A percentile compares a stretch with the other conserved stretches of the same genome.
phyloP scores from a whole-genome alignment of 2,329 filamentous ascomycete species.

The Aspergillus carbonarius region DNA sequence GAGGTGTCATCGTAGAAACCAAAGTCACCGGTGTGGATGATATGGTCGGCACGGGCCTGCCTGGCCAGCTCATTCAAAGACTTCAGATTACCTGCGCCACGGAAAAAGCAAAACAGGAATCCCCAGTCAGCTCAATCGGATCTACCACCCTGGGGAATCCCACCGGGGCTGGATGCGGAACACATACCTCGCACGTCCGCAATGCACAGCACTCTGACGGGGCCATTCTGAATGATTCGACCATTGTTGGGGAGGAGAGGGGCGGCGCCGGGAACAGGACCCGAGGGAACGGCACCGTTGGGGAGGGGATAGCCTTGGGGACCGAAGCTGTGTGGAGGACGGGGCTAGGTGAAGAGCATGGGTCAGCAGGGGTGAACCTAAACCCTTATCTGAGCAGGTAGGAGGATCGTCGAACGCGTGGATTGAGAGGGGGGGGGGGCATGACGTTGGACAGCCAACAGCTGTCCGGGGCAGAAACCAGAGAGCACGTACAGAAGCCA shows the following conservation, averaged over 20 bases:
- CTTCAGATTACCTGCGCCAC: conserved; percentile 75
- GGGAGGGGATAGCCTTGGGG: conserved; percentile 46
- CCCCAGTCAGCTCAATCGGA: conserved; percentile 21
- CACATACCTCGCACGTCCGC: conserved; percentile 51
- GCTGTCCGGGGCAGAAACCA: conserved; percentile 15
- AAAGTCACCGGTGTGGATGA: conserved; percentile 98
- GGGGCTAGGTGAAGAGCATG: conserved; percentile 34
- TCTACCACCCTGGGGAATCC: not conserved
- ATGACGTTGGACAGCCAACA: conserved; percentile 24
- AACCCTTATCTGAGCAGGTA: conserved; percentile 7
- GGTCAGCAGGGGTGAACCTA: conserved; percentile 21
- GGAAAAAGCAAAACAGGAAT: conserved; percentile 16
- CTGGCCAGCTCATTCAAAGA: conserved; percentile 96
- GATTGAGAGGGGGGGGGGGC: conserved; percentile 6
- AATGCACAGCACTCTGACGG: conserved; percentile 50
- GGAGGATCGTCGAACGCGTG: conserved; percentile 11
- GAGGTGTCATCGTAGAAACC: conserved; percentile 98
- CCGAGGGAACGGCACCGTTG: conserved; percentile 43
- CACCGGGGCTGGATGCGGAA: not conserved
- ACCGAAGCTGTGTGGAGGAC: conserved; percentile 44
- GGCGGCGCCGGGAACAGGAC: conserved; percentile 47
- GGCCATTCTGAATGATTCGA: conserved; percentile 49
- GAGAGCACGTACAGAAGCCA: conserved; percentile 49
- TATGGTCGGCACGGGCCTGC: conserved; percentile 91
- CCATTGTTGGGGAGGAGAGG: conserved; percentile 53